Conservation (phyloP, 495 filamentous ascomycete species). For the Daldinia childiae region DNA sequence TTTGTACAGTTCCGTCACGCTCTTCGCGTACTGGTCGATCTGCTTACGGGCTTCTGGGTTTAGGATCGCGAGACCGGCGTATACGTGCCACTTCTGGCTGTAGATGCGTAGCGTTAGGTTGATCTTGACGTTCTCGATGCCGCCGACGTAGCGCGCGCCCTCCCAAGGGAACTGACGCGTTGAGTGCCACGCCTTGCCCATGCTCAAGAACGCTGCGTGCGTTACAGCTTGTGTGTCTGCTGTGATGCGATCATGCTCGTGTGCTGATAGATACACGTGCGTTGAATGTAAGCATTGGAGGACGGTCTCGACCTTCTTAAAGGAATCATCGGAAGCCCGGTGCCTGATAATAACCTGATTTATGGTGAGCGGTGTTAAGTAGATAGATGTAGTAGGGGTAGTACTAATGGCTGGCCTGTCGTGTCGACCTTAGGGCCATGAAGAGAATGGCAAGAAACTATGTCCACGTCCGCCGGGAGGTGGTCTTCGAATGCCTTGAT, state of each 20-base stretch:
- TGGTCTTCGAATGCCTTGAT: constrained; percentile 91
- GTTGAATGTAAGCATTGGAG: constrained; percentile 83
- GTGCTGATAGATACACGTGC: constrained; percentile 84
- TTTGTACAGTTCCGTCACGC: constrained; percentile 94
- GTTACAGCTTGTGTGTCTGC: constrained; percentile 98
- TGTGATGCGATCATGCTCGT: constrained; percentile 93
- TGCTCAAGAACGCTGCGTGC: constrained; percentile 94
- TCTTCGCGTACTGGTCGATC: constrained; percentile 91
- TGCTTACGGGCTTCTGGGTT: constrained; percentile 92
- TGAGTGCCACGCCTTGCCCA: constrained; percentile 96
- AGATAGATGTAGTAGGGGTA: constrained; percentile 10
- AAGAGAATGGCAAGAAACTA: constrained; percentile 95
- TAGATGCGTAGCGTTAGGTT: constrained; percentile 98
- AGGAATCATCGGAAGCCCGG: constrained; percentile 78
- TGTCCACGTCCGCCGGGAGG: constrained; percentile 87
- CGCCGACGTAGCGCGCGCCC: constrained; percentile 87
- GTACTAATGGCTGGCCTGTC: constrained; percentile 84
- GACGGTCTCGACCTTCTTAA: constrained; percentile 79
- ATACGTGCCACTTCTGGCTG: constrained; percentile 98
- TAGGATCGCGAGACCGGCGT: constrained; percentile 94
- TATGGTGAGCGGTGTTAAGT: constrained; percentile 3
- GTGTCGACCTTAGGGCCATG: constrained; percentile 93
- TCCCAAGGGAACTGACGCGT: constrained; percentile 97
- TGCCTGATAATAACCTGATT: constrained; percentile 87
- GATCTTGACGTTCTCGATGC: constrained; percentile 99